These are phyloP conservation scores for Saccharomycopsis lassenensis DNA, from an alignment of 805 yeast genomes.

Conservation along the genomic window DNA sequence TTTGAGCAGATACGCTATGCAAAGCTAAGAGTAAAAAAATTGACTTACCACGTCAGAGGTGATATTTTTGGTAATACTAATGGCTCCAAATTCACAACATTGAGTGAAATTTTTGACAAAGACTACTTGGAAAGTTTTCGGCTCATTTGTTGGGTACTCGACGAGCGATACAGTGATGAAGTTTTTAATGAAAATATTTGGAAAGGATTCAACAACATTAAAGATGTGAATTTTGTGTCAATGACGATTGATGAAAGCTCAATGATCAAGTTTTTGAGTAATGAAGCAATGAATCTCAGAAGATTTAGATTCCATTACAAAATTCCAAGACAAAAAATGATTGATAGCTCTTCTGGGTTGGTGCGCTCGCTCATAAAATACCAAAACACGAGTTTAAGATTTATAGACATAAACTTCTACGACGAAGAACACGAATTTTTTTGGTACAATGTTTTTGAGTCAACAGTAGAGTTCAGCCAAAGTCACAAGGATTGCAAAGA, in stretches of 20 bases:
- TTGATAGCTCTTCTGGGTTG: slow-evolving; percentile 3
- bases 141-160: slow-evolving; percentile 9
- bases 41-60: slow-evolving; percentile 9
- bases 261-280: slow-evolving; percentile 6
- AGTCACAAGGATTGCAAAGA: slow-evolving; percentile 4
- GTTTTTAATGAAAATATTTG: slow-evolving; percentile 6
- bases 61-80: slow-evolving; percentile 1
- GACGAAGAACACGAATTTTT: slow-evolving; percentile 11
- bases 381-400: slow-evolving; percentile 6
- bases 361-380: slow-evolving; percentile 2
- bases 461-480: slow-evolving; percentile 6
- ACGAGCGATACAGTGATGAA: slow-evolving; percentile 1
- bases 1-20: not conserved
- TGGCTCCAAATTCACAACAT: not conserved
- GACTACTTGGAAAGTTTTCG: slow-evolving; percentile 4
- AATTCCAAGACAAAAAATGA: slow-evolving; percentile 4
- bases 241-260: slow-evolving; percentile 10
- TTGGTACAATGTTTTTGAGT: slow-evolving; percentile 14
- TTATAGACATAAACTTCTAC: slow-evolving; percentile 12
- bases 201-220: slow-evolving; percentile 4
- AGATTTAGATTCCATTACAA: slow-evolving; percentile 15
- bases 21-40: slow-evolving; percentile 2
- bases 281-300: slow-evolving; percentile 1
- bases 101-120: slow-evolving; percentile 5
- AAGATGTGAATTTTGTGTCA: slow-evolving; percentile 11